Percentiles rank a stretch among this genome's conserved stretches.
Conservation (phyloP, 2,329 filamentous ascomycete species). For the Ambrosiella xylebori region DNA sequence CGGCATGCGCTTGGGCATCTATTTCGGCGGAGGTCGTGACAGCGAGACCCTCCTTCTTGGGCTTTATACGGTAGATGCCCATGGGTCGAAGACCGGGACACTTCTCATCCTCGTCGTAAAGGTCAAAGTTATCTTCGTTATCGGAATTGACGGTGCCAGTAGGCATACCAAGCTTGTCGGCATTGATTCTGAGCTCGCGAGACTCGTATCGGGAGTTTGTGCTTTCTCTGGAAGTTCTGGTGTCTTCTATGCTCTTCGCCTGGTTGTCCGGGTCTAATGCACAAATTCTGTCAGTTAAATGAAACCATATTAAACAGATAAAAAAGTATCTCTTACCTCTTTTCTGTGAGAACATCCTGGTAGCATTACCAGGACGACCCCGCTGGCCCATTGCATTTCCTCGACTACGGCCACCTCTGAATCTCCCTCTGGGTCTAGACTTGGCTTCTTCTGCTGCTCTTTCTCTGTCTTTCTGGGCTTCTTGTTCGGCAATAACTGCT, state of each 20-base stretch:
- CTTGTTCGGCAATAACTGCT: constrained; percentile 28
- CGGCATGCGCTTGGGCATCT: constrained; percentile 8
- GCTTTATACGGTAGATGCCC: constrained; percentile 28
- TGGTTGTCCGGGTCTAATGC: constrained; percentile 3
- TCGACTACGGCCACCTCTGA: constrained; percentile 26
- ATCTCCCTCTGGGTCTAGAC: constrained; percentile 23
- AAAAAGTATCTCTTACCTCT: constrained; percentile 12
- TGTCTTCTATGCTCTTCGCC: constrained; percentile 15
- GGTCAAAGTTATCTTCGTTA: constrained; percentile 29
- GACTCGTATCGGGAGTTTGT: constrained; percentile 17
- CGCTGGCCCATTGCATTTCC: constrained; percentile 28
- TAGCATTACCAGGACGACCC: constrained; percentile 20
- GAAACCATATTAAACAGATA: constrained; percentile 3
- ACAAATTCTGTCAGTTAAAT: neutral
- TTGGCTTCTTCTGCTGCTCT: constrained; percentile 25
- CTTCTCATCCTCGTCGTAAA: constrained; percentile 23
- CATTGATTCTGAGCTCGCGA: constrained; percentile 35
- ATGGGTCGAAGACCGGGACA: constrained; percentile 29
- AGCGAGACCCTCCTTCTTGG: constrained; percentile 8
- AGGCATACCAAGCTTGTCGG: constrained; percentile 32
- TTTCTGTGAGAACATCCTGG: constrained; percentile 15
- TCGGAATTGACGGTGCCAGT: constrained; percentile 26
- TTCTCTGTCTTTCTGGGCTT: constrained; percentile 26
- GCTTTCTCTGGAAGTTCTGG: constrained; percentile 17
- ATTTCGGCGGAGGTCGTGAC: constrained; percentile 12